phyloP scores from a whole-genome alignment of 441 rosid genomes.

The Gossypium lobatum region DNA sequence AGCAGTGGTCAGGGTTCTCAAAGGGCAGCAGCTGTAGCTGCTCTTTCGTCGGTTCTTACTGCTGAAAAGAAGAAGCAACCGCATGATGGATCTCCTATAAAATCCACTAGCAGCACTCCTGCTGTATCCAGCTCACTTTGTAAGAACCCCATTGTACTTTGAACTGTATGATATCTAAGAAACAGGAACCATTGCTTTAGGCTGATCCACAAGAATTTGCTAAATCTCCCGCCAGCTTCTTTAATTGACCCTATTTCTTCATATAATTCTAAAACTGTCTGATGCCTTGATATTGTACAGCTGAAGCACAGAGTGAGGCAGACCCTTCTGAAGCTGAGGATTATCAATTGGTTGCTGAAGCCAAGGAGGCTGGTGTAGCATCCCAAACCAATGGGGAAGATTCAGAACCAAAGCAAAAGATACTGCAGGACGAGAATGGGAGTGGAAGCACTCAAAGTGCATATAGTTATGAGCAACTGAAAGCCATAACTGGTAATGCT shows the following conservation, averaged over 20 bases:
- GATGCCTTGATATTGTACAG: conserved; percentile 14
- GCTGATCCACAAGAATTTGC: neutral
- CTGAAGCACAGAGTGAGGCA: conserved; percentile 24
- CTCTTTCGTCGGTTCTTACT: conserved; percentile 88
- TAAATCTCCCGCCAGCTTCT: neutral
- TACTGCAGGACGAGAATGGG: conserved; percentile 31
- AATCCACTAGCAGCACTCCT: conserved; percentile 50
- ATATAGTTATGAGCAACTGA: conserved; percentile 83
- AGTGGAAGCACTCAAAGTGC: conserved; percentile 31
- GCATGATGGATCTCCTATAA: conserved; percentile 62
- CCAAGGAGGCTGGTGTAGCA: conserved; percentile 45
- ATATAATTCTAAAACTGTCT: conserved; percentile 5
- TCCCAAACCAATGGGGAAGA: conserved; percentile 35
- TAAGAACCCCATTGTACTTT: conserved; percentile 25
- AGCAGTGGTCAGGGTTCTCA: conserved; percentile 68
- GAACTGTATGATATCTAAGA: neutral
- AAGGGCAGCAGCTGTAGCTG: conserved; percentile 99
- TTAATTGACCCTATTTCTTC: neutral
- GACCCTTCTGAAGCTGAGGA: conserved; percentile 20
- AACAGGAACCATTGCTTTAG: neutral
- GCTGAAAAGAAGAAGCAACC: conserved; percentile 73
- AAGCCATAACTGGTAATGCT: conserved; percentile 79
- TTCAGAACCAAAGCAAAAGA: conserved; percentile 27
- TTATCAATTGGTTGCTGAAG: conserved; percentile 36
- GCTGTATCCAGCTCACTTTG: conserved; percentile 42